Evolutionary conservation across 2,329 filamentous ascomycete species (phyloP).

Genomic region (Byssothecium circinans): DNA sequence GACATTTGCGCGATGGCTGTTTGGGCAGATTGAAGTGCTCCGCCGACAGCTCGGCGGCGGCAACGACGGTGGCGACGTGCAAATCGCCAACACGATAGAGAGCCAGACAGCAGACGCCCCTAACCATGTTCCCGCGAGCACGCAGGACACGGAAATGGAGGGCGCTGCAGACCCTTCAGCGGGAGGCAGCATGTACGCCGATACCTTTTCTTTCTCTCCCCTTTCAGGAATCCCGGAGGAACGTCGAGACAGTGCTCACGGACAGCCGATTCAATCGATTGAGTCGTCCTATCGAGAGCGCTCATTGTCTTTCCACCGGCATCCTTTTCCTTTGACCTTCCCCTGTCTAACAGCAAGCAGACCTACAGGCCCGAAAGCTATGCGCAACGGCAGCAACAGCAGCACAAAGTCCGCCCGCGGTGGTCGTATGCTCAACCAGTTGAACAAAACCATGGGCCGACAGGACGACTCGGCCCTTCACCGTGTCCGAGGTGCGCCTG

Average conservation of each 20-base stretch:
- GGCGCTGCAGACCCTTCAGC: conserved; percentile 50
- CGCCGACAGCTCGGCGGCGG: conserved; percentile 61
- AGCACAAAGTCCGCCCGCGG: conserved; percentile 56
- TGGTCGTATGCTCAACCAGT: conserved; percentile 82
- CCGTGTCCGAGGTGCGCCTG: conserved; percentile 70
- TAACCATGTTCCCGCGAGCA: conserved; percentile 38
- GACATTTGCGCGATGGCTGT: conserved; percentile 91
- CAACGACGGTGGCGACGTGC: conserved; percentile 39
- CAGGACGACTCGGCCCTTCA: conserved; percentile 74
- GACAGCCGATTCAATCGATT: conserved; percentile 5
- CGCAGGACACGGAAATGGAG: conserved; percentile 71
- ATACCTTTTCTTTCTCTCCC: background rate
- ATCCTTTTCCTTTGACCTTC: background rate
- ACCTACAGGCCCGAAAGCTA: conserved; percentile 91
- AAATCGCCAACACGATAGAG: conserved; percentile 19
- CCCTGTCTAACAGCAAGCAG: conserved; percentile 54
- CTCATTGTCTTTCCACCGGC: background rate
- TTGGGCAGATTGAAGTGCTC: conserved; percentile 75
- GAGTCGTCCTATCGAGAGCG: conserved; percentile 2
- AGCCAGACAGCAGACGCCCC: conserved; percentile 27
- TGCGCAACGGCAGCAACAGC: conserved; percentile 69
- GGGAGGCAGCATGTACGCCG: conserved; percentile 48
- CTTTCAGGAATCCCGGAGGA: background rate
- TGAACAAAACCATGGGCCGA: conserved; percentile 81
- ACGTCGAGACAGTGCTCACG: conserved; percentile 1